A percentile compares a stretch with the other conserved stretches of the same genome.
These are phyloP conservation scores for Colletotrichum kahawae DNA, from an alignment of 2,329 filamentous ascomycete genomes.

Conservation along the genomic window DNA sequence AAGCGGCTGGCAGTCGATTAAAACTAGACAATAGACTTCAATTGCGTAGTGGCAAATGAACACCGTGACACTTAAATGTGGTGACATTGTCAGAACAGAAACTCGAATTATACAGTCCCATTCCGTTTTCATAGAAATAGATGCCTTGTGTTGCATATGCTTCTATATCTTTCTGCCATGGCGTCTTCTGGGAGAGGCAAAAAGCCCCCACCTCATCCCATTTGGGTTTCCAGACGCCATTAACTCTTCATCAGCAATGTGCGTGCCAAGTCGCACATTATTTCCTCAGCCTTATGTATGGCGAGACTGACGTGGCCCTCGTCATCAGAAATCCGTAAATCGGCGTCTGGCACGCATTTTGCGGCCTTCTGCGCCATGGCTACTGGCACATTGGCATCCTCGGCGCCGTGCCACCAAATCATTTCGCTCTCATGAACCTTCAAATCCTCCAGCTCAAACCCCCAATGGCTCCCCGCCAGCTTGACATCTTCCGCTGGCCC, in stretches of 20 bases:
- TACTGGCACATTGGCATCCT: conserved; percentile 36
- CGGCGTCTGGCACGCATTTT: not conserved
- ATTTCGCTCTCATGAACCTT: conserved; percentile 25
- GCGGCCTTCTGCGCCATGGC: conserved; percentile 21
- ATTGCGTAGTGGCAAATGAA: not conserved
- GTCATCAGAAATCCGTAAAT: not conserved
- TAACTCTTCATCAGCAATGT: not conserved
- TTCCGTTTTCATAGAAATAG: not conserved
- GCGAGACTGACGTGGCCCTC: not conserved
- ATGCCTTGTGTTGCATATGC: not conserved
- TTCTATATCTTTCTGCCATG: not conserved
- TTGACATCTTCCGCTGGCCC: conserved; percentile 31
- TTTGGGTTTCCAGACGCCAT: not conserved
- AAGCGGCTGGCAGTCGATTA: not conserved
- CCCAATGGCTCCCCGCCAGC: conserved; percentile 31
- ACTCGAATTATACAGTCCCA: not conserved
- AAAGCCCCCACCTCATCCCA: not conserved
- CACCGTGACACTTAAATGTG: not conserved
- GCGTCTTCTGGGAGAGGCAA: not conserved
- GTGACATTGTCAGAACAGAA: not conserved
- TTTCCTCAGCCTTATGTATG: not conserved
- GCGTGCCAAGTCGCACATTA: not conserved
- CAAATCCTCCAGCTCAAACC: conserved; percentile 34
- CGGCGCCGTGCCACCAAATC: conserved; percentile 36
- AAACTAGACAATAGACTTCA: not conserved